Conservation (phyloP, 2,329 filamentous ascomycete genomes). For the Calonectria pteridis region DNA sequence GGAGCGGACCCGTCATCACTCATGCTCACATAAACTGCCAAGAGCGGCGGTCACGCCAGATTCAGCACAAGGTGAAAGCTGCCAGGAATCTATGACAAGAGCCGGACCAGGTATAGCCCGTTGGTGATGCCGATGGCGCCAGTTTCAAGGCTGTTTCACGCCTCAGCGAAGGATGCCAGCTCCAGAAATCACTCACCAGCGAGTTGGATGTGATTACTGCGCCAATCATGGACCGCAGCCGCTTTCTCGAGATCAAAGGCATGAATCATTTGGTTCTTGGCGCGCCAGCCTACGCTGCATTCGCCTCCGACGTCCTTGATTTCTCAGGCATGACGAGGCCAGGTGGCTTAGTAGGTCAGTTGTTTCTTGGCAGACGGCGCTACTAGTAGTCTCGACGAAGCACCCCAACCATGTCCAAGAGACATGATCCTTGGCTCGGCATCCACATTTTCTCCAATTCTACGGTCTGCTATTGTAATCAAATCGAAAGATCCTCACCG, state of each 20-base stretch:
- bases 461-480: not conserved
- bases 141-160: conserved; percentile 24
- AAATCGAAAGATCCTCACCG: conserved; percentile 14
- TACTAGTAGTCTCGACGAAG: not conserved
- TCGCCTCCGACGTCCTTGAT: not conserved
- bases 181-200: conserved; percentile 7
- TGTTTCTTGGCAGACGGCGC: conserved; percentile 3
- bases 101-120: not conserved
- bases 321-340: conserved; percentile 1
- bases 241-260: not conserved
- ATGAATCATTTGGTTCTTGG: not conserved
- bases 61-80: conserved; percentile 24
- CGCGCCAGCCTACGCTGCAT: not conserved
- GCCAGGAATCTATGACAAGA: not conserved
- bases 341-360: conserved; percentile 12
- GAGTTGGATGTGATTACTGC: not conserved
- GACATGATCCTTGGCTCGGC: not conserved
- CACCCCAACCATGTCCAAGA: not conserved
- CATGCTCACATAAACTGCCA: conserved; percentile 41
- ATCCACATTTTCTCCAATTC: conserved; percentile 15
- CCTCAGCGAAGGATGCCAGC: not conserved
- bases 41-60: conserved; percentile 28
- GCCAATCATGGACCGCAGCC: not conserved
- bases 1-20: conserved; percentile 23
- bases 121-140: not conserved